These are phyloP conservation scores for Nemophila menziesii DNA, from an alignment of 257 asterid species.

Conservation along the genomic window DNA sequence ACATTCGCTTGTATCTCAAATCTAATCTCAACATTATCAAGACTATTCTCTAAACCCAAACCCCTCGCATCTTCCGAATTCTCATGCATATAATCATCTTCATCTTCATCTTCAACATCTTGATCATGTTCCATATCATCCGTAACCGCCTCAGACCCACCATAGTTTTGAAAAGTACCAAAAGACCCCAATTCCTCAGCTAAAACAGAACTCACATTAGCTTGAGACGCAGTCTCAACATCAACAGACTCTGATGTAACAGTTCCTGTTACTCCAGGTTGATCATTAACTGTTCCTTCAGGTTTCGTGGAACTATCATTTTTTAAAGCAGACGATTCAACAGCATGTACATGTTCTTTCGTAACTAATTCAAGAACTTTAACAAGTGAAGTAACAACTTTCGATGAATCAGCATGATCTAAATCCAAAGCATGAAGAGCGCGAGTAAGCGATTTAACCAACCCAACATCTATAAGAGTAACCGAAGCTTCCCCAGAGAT, in stretches of 20 bases:
- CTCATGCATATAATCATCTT: slow-evolving; percentile 90
- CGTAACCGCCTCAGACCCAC: slow-evolving; percentile 73
- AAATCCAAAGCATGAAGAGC: slow-evolving; percentile 67
- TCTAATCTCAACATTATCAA: slow-evolving; percentile 56
- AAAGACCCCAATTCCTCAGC: slow-evolving; percentile 39
- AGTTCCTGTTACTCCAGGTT: slow-evolving; percentile 37
- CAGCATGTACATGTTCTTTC: slow-evolving; percentile 82
- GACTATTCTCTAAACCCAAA: slow-evolving; percentile 57
- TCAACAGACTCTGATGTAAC: slow-evolving; percentile 27
- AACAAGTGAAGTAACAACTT: slow-evolving; percentile 65
- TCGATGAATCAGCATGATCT: slow-evolving; percentile 73
- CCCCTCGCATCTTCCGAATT: slow-evolving; percentile 51
- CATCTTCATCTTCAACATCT: slow-evolving; percentile 67
- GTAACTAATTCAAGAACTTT: slow-evolving; percentile 85
- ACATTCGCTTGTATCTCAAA: slow-evolving; percentile 64
- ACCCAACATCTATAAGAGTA: slow-evolving; percentile 75
- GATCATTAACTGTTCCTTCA: slow-evolving; percentile 29
- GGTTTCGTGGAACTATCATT: slow-evolving; percentile 44
- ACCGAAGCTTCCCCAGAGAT: slow-evolving; percentile 83
- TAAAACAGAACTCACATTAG: slow-evolving; percentile 35
- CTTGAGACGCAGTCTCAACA: slow-evolving; percentile 37
- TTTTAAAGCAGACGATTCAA: slow-evolving; percentile 47
- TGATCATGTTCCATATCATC: slow-evolving; percentile 98
- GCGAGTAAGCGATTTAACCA: slow-evolving; percentile 60
- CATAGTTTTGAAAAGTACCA: slow-evolving; percentile 41